Conservation (phyloP, 192 early-diverging fungal genomes). For the Gorgonomyces haynaldii region DNA sequence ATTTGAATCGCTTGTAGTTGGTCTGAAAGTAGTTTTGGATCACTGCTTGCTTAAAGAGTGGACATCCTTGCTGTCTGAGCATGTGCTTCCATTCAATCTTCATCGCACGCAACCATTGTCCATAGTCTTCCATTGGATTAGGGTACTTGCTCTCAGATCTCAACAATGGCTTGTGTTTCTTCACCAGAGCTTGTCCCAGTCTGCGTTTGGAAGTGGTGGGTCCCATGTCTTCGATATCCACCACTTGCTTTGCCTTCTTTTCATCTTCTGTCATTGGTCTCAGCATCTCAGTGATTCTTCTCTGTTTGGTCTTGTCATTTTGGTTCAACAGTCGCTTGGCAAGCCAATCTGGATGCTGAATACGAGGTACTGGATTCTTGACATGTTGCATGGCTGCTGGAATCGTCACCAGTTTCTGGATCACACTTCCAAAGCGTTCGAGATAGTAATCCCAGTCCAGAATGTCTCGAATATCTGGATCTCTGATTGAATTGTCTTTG, state of each 20-base stretch:
- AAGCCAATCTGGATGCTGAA: conserved; percentile 92
- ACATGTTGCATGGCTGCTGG: conserved; percentile 96
- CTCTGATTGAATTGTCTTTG: conserved; percentile 54
- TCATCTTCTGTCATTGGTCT: background rate
- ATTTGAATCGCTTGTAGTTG: too few species aligned
- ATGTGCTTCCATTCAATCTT: too few species aligned
- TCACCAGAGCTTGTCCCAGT: background rate
- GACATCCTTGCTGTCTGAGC: too few species aligned
- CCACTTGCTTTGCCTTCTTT: conserved; percentile 3
- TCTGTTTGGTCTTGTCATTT: conserved; percentile 78
- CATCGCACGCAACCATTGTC: background rate
- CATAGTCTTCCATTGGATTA: background rate
- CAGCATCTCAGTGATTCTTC: conserved; percentile 78
- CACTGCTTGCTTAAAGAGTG: too few species aligned
- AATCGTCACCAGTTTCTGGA: conserved; percentile 96
- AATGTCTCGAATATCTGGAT: conserved; percentile 81
- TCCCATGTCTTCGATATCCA: conserved; percentile 8
- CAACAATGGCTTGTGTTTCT: conserved; percentile 12
- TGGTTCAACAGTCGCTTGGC: conserved; percentile 59
- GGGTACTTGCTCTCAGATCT: background rate
- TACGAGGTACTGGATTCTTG: conserved; percentile 81
- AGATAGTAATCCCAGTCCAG: conserved; percentile 96
- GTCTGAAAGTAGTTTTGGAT: too few species aligned
- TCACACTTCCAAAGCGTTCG: conserved; percentile 87
- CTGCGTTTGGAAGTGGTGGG: background rate